A percentile compares a stretch with the other conserved stretches of the same genome.
Evolutionary conservation across 1,139 yeast genomes (phyloP).

Genomic region (Geotrichum candidum): DNA sequence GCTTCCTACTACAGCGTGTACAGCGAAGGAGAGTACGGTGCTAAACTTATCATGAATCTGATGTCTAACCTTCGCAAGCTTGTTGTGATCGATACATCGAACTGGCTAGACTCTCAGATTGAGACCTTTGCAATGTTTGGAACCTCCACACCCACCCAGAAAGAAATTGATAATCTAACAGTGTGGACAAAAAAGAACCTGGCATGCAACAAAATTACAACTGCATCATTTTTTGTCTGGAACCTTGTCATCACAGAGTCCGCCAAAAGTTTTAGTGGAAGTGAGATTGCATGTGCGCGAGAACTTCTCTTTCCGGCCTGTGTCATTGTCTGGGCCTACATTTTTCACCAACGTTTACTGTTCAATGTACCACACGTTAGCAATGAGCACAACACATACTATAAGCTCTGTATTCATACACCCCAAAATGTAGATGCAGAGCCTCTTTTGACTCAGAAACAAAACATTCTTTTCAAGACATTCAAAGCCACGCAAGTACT

Average conservation of each 20-base stretch:
- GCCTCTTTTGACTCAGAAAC: not conserved
- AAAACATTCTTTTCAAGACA: not conserved
- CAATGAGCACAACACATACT: not conserved
- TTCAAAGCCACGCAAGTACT: not conserved
- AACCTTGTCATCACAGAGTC: not conserved
- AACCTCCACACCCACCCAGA: constrained; percentile 1
- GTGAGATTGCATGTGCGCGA: constrained; percentile 8
- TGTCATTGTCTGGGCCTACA: constrained; percentile 9
- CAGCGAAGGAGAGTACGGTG: constrained; percentile 3
- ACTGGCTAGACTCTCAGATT: not conserved
- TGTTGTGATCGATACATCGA: not conserved
- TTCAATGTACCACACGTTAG: not conserved
- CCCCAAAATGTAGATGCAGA: constrained; percentile 1
- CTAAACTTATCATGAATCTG: not conserved
- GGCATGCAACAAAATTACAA: constrained; percentile 1
- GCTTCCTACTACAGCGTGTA: constrained; percentile 7
- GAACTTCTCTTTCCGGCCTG: constrained; percentile 1
- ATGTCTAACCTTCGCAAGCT: not conserved
- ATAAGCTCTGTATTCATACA: constrained; percentile 1
- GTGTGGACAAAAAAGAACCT: constrained; percentile 2
- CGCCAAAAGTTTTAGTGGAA: constrained; percentile 1
- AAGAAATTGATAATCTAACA: not conserved
- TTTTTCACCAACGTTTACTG: not conserved
- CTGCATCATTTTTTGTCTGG: constrained; percentile 2
- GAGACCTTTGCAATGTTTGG: constrained; percentile 12